phyloP scores from a whole-genome alignment of 352 stramenopile species.

The Pythium plurisporium region DNA sequence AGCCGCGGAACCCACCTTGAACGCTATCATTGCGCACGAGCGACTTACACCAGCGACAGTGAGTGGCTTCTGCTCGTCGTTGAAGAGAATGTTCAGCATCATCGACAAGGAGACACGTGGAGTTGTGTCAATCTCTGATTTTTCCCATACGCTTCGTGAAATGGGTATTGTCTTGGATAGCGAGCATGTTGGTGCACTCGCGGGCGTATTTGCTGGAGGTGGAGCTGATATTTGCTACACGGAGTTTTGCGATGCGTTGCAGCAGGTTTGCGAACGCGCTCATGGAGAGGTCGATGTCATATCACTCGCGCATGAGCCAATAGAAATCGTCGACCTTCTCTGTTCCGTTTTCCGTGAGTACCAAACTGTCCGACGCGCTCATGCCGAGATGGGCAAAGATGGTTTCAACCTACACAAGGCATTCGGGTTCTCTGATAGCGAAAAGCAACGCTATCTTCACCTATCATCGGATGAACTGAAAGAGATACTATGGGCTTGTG shows the following conservation, averaged over 20 bases:
- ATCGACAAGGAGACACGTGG: conserved; percentile 71
- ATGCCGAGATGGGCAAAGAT: conserved; percentile 21
- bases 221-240: conserved; percentile 39
- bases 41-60: conserved; percentile 37
- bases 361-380: conserved; percentile 21
- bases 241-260: conserved; percentile 54
- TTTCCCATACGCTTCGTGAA: conserved; percentile 56
- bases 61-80: conserved; percentile 48
- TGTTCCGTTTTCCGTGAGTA: conserved; percentile 44
- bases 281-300: conserved; percentile 22
- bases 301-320: conserved; percentile 24
- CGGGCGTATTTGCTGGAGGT: conserved; percentile 36
- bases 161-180: conserved; percentile 47
- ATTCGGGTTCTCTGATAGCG: conserved; percentile 40
- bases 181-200: conserved; percentile 38
- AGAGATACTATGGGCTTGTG: conserved; percentile 61
- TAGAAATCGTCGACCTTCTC: conserved; percentile 48
- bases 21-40: conserved; percentile 48
- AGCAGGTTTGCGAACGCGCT: conserved; percentile 32
- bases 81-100: conserved; percentile 80
- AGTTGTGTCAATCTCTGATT: conserved; percentile 35
- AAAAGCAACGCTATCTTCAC: conserved; percentile 28
- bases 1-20: conserved; percentile 35
- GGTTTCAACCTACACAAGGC: conserved; percentile 43
- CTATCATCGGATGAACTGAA: conserved; percentile 62